These are phyloP conservation scores for Lasiodiplodia hormozganensis DNA, from an alignment of 2,329 filamentous ascomycete genomes.

Conservation along the genomic window DNA sequence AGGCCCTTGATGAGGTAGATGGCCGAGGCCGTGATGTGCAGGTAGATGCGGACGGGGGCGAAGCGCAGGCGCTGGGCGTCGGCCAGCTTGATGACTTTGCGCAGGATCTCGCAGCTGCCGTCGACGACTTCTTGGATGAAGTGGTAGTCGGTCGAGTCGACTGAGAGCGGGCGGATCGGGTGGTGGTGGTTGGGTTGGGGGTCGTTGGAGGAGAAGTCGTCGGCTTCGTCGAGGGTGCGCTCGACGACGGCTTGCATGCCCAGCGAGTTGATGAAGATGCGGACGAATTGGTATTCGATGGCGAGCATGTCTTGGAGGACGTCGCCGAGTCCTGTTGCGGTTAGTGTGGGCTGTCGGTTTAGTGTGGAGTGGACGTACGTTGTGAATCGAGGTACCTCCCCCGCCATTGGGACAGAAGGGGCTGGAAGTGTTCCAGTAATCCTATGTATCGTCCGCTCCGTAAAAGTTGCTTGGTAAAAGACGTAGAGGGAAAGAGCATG, in stretches of 20 bases:
- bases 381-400: slow-evolving; percentile 48
- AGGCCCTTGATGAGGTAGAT: slow-evolving; percentile 62
- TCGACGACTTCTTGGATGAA: slow-evolving; percentile 65
- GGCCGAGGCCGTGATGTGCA: slow-evolving; percentile 62
- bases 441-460: slow-evolving; percentile 59
- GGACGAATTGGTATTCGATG: slow-evolving; percentile 59
- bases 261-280: slow-evolving; percentile 55
- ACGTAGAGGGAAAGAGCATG: slow-evolving; percentile 58
- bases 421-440: slow-evolving; percentile 55
- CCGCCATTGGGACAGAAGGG: slow-evolving; percentile 49
- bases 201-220: slow-evolving; percentile 33
- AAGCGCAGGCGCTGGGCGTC: slow-evolving; percentile 57
- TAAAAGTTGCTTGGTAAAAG: slow-evolving; percentile 49
- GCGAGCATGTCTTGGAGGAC: slow-evolving; percentile 57
- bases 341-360: neutral
- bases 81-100: slow-evolving; percentile 57
- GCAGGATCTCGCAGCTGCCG: slow-evolving; percentile 59
- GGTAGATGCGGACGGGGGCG: slow-evolving; percentile 60
- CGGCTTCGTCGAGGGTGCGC: slow-evolving; percentile 53
- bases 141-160: slow-evolving; percentile 59
- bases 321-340: slow-evolving; percentile 41
- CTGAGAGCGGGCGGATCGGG: slow-evolving; percentile 50
- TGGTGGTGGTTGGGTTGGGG: slow-evolving; percentile 30
- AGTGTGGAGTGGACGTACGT: slow-evolving; percentile 36
- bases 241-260: slow-evolving; percentile 65